These are phyloP conservation scores for Arthrobotrys sinensis DNA, from an alignment of 2,329 filamentous ascomycete species.

Conservation along the genomic window DNA sequence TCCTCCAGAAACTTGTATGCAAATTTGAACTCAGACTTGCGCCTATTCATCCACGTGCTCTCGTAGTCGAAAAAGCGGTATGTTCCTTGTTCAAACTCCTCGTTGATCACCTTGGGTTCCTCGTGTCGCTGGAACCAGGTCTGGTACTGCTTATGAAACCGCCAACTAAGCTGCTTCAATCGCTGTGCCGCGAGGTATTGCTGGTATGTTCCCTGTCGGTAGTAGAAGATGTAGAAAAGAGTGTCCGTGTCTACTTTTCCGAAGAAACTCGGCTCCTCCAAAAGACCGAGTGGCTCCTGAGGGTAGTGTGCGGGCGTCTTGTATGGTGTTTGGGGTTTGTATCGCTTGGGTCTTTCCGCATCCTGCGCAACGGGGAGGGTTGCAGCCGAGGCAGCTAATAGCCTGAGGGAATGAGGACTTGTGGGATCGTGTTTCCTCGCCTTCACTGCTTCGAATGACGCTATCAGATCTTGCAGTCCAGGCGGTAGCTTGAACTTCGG, in stretches of 20 bases:
- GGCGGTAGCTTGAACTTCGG: constrained; percentile 84
- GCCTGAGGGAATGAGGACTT: constrained; percentile 75
- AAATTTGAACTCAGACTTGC: constrained; percentile 80
- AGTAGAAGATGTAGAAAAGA: constrained; percentile 99
- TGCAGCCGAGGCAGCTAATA: constrained; percentile 81
- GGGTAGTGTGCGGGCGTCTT: constrained; percentile 88
- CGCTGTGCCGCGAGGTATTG: constrained; percentile 96
- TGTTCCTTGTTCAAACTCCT: constrained; percentile 98
- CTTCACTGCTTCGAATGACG: constrained; percentile 89
- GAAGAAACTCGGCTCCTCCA: constrained; percentile 91
- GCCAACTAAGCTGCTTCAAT: constrained; percentile 98
- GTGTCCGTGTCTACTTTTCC: constrained; percentile 91
- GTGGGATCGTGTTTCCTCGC: constrained; percentile 72
- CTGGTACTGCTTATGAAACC: constrained; percentile 99
- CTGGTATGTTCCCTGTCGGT: constrained; percentile 95
- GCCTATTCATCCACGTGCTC: constrained; percentile 80
- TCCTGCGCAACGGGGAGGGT: constrained; percentile 83
- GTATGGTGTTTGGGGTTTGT: constrained; percentile 85
- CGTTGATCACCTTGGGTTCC: constrained; percentile 97
- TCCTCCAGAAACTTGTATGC: constrained; percentile 98
- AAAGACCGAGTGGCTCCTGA: constrained; percentile 89
- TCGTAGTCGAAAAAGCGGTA: constrained; percentile 99
- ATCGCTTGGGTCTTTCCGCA: constrained; percentile 84
- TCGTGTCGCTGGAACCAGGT: constrained; percentile 99
- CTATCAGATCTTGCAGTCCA: constrained; percentile 88